Percentiles rank a stretch among this genome's conserved stretches.
Conservation (phyloP, 495 filamentous ascomycete genomes). For the Mycothermus thermophilus region DNA sequence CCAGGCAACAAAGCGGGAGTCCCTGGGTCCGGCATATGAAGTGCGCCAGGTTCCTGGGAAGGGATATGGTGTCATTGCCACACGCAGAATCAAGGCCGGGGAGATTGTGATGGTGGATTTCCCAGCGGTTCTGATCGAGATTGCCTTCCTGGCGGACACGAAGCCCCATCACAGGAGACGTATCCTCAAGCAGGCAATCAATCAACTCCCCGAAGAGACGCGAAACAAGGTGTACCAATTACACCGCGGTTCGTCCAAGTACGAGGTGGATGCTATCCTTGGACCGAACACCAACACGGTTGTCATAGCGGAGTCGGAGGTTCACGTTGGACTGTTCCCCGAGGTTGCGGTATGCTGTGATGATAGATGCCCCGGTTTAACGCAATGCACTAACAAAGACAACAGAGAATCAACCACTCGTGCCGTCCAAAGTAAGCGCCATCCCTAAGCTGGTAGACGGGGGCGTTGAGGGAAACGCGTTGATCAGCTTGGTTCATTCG, state of each 20-base stretch:
- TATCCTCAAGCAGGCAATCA: conserved; percentile 21
- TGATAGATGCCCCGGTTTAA: not conserved
- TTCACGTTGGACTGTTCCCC: conserved; percentile 25
- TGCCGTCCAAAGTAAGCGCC: conserved; percentile 29
- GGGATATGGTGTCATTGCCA: conserved; percentile 25
- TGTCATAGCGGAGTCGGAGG: conserved; percentile 12
- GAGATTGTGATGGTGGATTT: conserved; percentile 28
- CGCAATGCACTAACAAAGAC: not conserved
- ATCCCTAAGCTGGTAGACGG: not conserved
- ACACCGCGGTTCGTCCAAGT: conserved; percentile 11
- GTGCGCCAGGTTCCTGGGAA: conserved; percentile 19
- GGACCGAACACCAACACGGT: conserved; percentile 27
- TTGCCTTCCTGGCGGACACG: conserved; percentile 18
- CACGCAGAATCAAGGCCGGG: conserved; percentile 18
- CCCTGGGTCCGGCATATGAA: conserved; percentile 10
- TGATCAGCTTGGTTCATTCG: too few relatives aligned
- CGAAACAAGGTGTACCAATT: conserved; percentile 12
- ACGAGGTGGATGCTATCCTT: conserved; percentile 27
- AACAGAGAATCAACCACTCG: conserved; percentile 29
- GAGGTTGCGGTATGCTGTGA: conserved; percentile 21
- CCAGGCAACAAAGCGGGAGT: conserved; percentile 1
- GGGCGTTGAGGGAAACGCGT: too few relatives aligned
- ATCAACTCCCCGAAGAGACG: conserved; percentile 23
- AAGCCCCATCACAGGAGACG: conserved; percentile 19
- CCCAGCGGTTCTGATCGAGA: conserved; percentile 21